Evolutionary conservation across 371 early-diverging fungal genomes (phyloP).

Genomic region (Rhizopus microsporus): DNA sequence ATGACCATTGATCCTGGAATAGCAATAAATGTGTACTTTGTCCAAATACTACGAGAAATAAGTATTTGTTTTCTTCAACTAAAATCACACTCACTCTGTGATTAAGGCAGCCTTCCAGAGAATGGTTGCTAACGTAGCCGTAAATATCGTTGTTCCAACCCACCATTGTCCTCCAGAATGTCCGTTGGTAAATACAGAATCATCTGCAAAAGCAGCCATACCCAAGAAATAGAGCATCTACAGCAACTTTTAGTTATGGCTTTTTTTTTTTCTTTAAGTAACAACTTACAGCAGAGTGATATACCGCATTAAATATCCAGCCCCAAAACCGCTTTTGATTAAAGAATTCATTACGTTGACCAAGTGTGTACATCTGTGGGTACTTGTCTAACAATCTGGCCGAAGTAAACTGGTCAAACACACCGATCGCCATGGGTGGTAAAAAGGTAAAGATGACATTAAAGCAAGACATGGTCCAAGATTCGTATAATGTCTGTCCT

Average conservation of each 20-base stretch:
- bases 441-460: conserved; percentile 89
- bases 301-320: conserved; percentile 93
- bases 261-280: not conserved
- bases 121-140: conserved; percentile 76
- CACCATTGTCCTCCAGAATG: conserved; percentile 76
- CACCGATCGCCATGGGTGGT: conserved; percentile 88
- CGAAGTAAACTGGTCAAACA: conserved; percentile 91
- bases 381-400: conserved; percentile 93
- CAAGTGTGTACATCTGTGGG: conserved; percentile 94
- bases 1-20: conserved; percentile 82
- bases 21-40: conserved; percentile 79
- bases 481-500: conserved; percentile 91
- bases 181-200: conserved; percentile 62
- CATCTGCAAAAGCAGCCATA: conserved; percentile 62
- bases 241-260: not conserved
- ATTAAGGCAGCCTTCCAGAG: conserved; percentile 82
- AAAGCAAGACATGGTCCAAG: conserved; percentile 90
- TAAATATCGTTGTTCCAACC: conserved; percentile 77
- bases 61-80: not conserved
- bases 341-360: conserved; percentile 89
- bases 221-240: conserved; percentile 65
- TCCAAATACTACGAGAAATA: conserved; percentile 65
- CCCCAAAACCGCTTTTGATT: conserved; percentile 93
- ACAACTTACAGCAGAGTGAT: conserved; percentile 71
- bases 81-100: conserved; percentile 62